Conservation (phyloP, 1,284 basidiomycete genomes). For the Albatrellus sp. region DNA sequence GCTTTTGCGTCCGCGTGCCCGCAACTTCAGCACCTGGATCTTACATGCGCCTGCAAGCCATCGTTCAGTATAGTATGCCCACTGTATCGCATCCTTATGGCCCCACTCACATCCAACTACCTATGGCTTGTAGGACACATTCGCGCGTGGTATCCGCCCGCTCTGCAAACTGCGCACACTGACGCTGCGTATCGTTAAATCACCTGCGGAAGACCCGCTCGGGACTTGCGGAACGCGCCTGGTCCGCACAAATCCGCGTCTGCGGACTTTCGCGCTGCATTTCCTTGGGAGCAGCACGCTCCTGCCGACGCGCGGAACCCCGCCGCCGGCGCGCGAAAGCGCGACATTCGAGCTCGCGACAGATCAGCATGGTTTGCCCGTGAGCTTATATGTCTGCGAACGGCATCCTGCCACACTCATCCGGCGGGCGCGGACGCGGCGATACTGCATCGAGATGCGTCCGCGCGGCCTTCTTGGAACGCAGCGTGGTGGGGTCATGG, state of each 20-base stretch:
- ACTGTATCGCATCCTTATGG: not conserved
- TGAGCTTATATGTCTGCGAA: constrained; percentile 31
- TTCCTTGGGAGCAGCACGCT: constrained; percentile 31
- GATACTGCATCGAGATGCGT: constrained; percentile 34
- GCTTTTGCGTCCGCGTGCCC: constrained; percentile 54
- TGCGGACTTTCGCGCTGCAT: constrained; percentile 48
- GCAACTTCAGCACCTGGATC: constrained; percentile 42
- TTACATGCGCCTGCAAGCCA: constrained; percentile 54
- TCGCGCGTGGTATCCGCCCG: constrained; percentile 28
- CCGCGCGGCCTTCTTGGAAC: constrained; percentile 28
- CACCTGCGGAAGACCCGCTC: constrained; percentile 50
- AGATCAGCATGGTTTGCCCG: constrained; percentile 31
- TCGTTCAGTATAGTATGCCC: constrained; percentile 54
- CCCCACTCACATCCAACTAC: constrained; percentile 10
- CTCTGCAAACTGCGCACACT: constrained; percentile 51
- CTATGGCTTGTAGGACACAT: constrained; percentile 18
- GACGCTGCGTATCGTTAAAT: constrained; percentile 47
- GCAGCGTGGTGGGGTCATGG: constrained; percentile 19
- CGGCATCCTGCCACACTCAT: constrained; percentile 20
- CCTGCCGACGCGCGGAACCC: constrained; percentile 19
- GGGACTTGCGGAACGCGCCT: constrained; percentile 44
- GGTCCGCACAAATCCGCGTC: constrained; percentile 49
- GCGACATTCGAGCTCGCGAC: constrained; percentile 42
- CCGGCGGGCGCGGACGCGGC: constrained; percentile 23
- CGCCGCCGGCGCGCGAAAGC: constrained; percentile 15